Evolutionary conservation across 495 filamentous ascomycete genomes (phyloP).

Genomic region (Immersiella caudata): DNA sequence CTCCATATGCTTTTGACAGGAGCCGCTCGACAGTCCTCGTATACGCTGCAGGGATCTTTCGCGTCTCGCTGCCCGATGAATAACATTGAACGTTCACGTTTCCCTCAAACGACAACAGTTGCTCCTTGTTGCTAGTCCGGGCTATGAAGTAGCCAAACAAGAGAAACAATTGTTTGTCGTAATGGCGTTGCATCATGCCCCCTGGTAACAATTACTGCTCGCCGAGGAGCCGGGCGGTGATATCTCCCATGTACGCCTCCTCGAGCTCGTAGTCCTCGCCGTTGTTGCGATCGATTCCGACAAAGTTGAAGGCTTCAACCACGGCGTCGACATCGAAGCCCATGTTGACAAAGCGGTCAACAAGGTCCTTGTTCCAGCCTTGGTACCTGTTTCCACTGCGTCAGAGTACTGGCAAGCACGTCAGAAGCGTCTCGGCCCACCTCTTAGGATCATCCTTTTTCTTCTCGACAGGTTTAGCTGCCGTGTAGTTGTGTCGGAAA

Average conservation of each 20-base stretch:
- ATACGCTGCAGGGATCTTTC: neutral
- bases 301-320: slow-evolving; percentile 79
- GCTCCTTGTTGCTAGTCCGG: neutral
- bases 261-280: slow-evolving; percentile 83
- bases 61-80: neutral
- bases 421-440: slow-evolving; percentile 29
- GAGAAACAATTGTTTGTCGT: neutral
- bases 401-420: slow-evolving; percentile 1
- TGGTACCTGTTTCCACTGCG: slow-evolving; percentile 63
- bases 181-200: neutral
- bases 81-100: neutral
- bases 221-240: slow-evolving; percentile 80
- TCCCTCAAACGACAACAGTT: neutral
- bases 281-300: slow-evolving; percentile 75
- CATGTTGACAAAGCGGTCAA: slow-evolving; percentile 91
- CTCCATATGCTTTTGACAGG: slow-evolving; percentile 22
- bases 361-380: slow-evolving; percentile 83
- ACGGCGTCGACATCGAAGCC: slow-evolving; percentile 90
- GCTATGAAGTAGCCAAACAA: too few species aligned
- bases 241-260: slow-evolving; percentile 85
- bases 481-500: slow-evolving; percentile 24
- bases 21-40: neutral
- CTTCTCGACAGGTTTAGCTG: slow-evolving; percentile 15
- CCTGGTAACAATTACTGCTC: slow-evolving; percentile 55
- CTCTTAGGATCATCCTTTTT: slow-evolving; percentile 41